Conservation (phyloP, 2,329 filamentous ascomycete species). For the Boeremia lycopersici region DNA sequence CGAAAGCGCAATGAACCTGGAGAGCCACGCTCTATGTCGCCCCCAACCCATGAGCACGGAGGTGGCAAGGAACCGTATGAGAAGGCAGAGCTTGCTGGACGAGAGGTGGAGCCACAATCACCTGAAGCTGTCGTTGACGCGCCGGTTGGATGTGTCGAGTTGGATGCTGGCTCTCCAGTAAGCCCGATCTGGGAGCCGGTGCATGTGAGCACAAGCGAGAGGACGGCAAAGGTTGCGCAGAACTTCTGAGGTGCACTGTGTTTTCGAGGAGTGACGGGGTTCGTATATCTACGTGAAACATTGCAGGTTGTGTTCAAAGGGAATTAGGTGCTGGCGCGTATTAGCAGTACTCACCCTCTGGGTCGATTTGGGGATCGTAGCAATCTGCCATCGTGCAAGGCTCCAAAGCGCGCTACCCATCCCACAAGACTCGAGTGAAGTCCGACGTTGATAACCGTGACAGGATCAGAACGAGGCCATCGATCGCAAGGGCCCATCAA, state of each 20-base stretch:
- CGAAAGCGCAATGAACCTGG: not conserved
- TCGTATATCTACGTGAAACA: not conserved
- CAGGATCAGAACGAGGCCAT: not conserved
- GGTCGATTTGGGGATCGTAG: too few species aligned
- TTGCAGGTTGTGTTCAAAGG: not conserved
- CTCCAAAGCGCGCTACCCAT: too few species aligned
- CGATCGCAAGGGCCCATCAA: not conserved
- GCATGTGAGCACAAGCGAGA: not conserved
- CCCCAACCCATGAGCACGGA: not conserved
- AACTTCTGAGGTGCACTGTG: not conserved
- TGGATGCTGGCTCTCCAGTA: conserved; percentile 2
- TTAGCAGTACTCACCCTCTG: not conserved
- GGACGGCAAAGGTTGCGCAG: conserved; percentile 1
- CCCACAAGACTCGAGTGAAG: not conserved
- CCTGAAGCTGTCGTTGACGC: not conserved
- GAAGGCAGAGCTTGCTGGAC: not conserved
- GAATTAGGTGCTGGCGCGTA: not conserved
- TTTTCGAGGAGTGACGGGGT: not conserved
- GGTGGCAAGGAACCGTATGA: not conserved
- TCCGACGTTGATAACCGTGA: not conserved
- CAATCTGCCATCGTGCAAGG: not conserved
- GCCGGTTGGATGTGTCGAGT: not conserved
- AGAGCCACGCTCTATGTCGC: not conserved
- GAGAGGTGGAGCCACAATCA: not conserved
- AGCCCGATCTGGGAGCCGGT: not conserved